Conservation (phyloP, 202 grass and related monocot genomes). For the Alloteropsis angusta region DNA sequence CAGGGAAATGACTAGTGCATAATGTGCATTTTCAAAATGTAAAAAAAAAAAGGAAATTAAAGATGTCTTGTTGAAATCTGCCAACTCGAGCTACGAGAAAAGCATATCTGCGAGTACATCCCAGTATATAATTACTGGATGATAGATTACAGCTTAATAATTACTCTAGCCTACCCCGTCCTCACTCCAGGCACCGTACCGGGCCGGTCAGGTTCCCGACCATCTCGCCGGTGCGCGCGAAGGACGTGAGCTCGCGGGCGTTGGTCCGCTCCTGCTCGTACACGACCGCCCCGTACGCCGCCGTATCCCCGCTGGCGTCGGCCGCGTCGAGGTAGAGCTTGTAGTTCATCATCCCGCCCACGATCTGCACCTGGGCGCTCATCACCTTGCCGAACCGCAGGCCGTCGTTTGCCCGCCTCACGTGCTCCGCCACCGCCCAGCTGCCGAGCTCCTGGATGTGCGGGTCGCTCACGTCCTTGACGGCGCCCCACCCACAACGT, state of each 20-base stretch:
- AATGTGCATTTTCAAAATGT: too few species aligned
- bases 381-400: constrained; percentile 31
- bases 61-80: too few species aligned
- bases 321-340: constrained; percentile 15
- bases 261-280: constrained; percentile 19
- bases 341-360: constrained; percentile 37
- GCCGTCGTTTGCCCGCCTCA: background rate
- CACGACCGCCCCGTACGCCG: constrained; percentile 26
- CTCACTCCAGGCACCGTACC: background rate
- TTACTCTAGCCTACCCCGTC: background rate
- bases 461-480: constrained; percentile 15
- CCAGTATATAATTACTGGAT: too few species aligned
- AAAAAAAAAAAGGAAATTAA: too few species aligned
- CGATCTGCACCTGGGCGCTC: constrained; percentile 26
- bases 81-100: too few species aligned
- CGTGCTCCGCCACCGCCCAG: constrained; percentile 42
- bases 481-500: constrained; percentile 12
- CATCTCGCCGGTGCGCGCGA: background rate
- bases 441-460: constrained; percentile 44
- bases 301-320: background rate
- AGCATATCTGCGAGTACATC: too few species aligned
- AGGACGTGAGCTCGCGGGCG: background rate
- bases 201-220: background rate
- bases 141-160: background rate
- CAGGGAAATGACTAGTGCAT: too few species aligned